Conservation (phyloP, 768 basidiomycete genomes). For the Pleurotus eryngii region DNA sequence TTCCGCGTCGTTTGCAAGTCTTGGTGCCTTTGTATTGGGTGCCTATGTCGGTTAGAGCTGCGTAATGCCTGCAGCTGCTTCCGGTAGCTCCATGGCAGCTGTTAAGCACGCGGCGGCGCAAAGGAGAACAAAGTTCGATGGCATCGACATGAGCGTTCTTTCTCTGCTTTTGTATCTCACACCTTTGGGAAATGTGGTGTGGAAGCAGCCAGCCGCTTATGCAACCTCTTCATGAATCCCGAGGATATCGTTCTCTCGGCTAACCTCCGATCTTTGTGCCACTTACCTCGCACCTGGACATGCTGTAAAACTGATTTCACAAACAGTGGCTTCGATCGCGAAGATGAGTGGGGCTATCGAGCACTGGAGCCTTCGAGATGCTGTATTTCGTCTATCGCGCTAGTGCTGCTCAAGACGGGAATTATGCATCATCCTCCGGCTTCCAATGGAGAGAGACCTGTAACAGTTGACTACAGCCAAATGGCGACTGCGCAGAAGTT, state of each 20-base stretch:
- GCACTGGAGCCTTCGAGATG: conserved; percentile 94
- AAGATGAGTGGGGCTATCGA: conserved; percentile 98
- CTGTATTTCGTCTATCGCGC: conserved; percentile 97
- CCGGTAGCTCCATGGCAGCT: too few species aligned
- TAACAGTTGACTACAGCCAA: conserved; percentile 85
- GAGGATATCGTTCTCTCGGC: background rate
- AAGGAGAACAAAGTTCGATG: too few species aligned
- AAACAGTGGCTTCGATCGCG: conserved; percentile 87
- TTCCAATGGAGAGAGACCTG: conserved; percentile 56
- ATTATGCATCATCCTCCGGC: conserved; percentile 65
- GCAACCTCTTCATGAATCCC: too few species aligned
- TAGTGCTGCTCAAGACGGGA: conserved; percentile 96
- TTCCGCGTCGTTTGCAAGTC: background rate
- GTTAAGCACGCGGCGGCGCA: too few species aligned
- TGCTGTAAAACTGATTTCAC: conserved; percentile 8
- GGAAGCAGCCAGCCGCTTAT: too few species aligned
- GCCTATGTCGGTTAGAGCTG: too few species aligned
- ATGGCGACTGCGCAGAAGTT: conserved; percentile 98
- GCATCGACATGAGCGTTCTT: too few species aligned
- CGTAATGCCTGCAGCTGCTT: too few species aligned
- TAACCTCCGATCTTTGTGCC: background rate
- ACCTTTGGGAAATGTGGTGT: too few species aligned
- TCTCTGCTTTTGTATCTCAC: too few species aligned
- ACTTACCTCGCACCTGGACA: conserved; percentile 2
- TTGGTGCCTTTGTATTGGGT: too few species aligned